A percentile compares a stretch with the other conserved stretches of the same genome.
Conservation (phyloP, 257 asterid genomes). For the Gynochthodes officinalis region DNA sequence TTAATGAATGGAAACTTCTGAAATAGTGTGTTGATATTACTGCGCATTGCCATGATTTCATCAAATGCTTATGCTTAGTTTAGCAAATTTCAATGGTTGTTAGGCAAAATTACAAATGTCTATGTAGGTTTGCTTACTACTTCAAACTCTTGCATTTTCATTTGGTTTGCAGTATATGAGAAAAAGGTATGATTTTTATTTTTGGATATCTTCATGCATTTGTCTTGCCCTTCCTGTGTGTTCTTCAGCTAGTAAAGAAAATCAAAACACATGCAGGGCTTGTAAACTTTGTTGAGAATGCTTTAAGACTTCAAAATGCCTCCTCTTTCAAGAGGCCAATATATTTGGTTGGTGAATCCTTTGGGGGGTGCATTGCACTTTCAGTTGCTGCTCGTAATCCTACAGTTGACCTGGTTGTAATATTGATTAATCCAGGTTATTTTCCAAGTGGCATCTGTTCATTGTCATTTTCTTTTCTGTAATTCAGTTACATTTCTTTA, state of each 20-base stretch:
- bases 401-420: slow-evolving; percentile 38
- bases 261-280: slow-evolving; percentile 19
- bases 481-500: background rate
- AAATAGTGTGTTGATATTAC: background rate
- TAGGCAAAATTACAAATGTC: background rate
- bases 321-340: slow-evolving; percentile 41
- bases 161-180: background rate
- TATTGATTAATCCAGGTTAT: slow-evolving; percentile 58
- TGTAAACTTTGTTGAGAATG: slow-evolving; percentile 36
- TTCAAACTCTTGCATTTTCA: background rate
- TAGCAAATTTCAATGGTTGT: background rate
- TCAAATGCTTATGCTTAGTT: background rate
- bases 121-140: background rate
- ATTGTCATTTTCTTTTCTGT: background rate
- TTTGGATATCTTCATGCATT: too few species aligned
- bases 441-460: background rate
- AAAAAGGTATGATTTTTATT: background rate
- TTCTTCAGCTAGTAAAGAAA: background rate
- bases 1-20: too few species aligned
- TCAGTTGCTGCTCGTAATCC: slow-evolving; percentile 61
- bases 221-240: background rate
- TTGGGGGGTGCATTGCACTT: slow-evolving; percentile 61
- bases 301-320: slow-evolving; percentile 35
- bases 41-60: background rate
- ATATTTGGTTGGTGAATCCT: slow-evolving; percentile 52